Evolutionary conservation across 768 basidiomycete species (phyloP).

Genomic region (Tulasnella sp.): DNA sequence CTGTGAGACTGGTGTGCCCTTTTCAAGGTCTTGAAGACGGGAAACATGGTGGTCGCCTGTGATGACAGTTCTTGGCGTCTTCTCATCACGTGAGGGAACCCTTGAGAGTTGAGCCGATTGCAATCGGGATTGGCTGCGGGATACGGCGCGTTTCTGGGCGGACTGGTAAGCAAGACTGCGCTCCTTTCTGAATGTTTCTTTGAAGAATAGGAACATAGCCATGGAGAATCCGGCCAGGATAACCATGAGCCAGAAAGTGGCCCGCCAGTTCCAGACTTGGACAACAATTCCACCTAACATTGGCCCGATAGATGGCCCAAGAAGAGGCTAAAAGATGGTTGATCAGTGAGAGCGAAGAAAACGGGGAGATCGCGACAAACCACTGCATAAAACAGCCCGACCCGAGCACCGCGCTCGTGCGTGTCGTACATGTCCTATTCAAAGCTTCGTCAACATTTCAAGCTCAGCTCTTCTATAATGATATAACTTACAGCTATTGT

Average conservation of each 20-base stretch:
- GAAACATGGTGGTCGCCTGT: neutral
- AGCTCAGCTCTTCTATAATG: neutral
- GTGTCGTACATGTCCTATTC: slow-evolving; percentile 65
- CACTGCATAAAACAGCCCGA: slow-evolving; percentile 78
- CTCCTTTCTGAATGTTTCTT: slow-evolving; percentile 78
- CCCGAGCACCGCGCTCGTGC: slow-evolving; percentile 66
- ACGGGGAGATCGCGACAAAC: slow-evolving; percentile 45
- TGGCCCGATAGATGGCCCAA: slow-evolving; percentile 55
- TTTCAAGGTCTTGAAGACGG: slow-evolving; percentile 3
- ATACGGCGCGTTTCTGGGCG: slow-evolving; percentile 48
- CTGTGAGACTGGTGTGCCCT: neutral
- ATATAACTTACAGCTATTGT: slow-evolving; percentile 51
- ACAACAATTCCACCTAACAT: slow-evolving; percentile 68
- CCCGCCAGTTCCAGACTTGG: slow-evolving; percentile 68
- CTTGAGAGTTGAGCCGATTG: slow-evolving; percentile 34
- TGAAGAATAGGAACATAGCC: slow-evolving; percentile 62
- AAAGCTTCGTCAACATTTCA: neutral
- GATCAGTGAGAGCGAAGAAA: slow-evolving; percentile 36
- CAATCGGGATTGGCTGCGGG: slow-evolving; percentile 33
- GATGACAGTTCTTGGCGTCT: slow-evolving; percentile 3
- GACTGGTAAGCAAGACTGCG: slow-evolving; percentile 77
- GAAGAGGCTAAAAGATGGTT: slow-evolving; percentile 31
- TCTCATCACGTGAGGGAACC: slow-evolving; percentile 24
- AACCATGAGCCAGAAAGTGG: slow-evolving; percentile 77
- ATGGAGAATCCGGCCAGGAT: slow-evolving; percentile 56